These are phyloP conservation scores for Taiozyma sp. DNA, from an alignment of 1,139 yeast genomes.

Conservation along the genomic window DNA sequence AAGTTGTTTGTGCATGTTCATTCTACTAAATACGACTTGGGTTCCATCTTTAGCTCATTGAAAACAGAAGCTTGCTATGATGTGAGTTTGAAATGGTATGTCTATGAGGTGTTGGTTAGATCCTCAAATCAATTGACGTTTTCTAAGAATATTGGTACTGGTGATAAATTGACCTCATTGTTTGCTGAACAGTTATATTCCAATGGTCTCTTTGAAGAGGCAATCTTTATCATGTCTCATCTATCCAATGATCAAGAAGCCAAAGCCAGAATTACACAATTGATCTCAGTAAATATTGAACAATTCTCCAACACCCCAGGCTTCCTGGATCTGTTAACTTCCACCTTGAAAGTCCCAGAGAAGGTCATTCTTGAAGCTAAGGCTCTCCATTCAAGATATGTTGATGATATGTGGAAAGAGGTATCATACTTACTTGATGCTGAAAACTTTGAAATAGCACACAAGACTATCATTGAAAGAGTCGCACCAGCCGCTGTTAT, in stretches of 20 bases:
- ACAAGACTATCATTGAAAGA: conserved; percentile 42
- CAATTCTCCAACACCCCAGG: conserved; percentile 31
- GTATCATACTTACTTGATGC: conserved; percentile 64
- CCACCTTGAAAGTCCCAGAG: conserved; percentile 41
- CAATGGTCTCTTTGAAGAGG: conserved; percentile 50
- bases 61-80: conserved; percentile 23
- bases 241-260: conserved; percentile 40
- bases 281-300: conserved; percentile 45
- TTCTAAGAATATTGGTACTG: conserved; percentile 22
- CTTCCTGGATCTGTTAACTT: conserved; percentile 33
- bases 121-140: conserved; percentile 21
- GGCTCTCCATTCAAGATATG: conserved; percentile 40
- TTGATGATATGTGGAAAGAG: conserved; percentile 55
- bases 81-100: conserved; percentile 50
- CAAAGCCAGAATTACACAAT: conserved; percentile 35
- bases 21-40: conserved; percentile 19
- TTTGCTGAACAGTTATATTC: conserved; percentile 53
- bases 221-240: conserved; percentile 58
- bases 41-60: conserved; percentile 21
- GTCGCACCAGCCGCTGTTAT: conserved; percentile 72
- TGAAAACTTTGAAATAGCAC: conserved; percentile 58
- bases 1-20: conserved; percentile 38
- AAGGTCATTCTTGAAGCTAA: conserved; percentile 46
- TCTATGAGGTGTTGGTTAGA: conserved; percentile 40
- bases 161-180: conserved; percentile 42